Evolutionary conservation across 2,329 filamentous ascomycete species (phyloP).

Genomic region (Colletotrichum tanaceti): DNA sequence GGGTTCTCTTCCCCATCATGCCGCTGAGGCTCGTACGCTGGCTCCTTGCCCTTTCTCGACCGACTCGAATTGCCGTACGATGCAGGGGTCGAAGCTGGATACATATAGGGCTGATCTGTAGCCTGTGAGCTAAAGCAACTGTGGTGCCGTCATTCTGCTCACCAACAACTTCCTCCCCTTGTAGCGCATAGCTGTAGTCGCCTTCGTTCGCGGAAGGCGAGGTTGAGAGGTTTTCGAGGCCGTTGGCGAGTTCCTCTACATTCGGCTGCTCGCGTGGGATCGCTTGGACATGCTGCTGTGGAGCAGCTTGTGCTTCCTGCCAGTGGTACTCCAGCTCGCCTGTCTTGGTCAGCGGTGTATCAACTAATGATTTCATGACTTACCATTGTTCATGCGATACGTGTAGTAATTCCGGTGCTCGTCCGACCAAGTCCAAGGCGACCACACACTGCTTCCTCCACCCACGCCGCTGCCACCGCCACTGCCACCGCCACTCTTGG

Average conservation of each 20-base stretch:
- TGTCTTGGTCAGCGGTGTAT: constrained; percentile 35
- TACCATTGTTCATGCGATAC: constrained; percentile 48
- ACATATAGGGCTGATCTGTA: constrained; percentile 7
- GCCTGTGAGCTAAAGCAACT: constrained; percentile 2
- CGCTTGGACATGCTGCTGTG: constrained; percentile 37
- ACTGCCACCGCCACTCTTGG: constrained; percentile 36
- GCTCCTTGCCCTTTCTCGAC: constrained; percentile 29
- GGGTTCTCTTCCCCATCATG: constrained; percentile 9
- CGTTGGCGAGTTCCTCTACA: constrained; percentile 42
- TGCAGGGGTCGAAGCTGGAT: constrained; percentile 13
- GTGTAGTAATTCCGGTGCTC: constrained; percentile 47
- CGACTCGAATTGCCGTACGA: constrained; percentile 13
- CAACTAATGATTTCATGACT: constrained; percentile 6
- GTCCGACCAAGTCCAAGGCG: constrained; percentile 47
- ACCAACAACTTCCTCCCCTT: constrained; percentile 5
- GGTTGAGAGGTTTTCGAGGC: constrained; percentile 23
- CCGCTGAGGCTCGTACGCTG: constrained; percentile 15
- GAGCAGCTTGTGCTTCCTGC: constrained; percentile 35
- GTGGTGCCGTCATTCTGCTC: not conserved
- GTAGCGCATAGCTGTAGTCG: constrained; percentile 19
- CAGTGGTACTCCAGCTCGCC: constrained; percentile 46
- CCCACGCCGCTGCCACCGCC: constrained; percentile 2
- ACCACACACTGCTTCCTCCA: constrained; percentile 42
- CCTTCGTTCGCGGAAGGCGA: constrained; percentile 5
- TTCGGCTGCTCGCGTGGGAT: constrained; percentile 45